A percentile compares a stretch with the other conserved stretches of the same genome.
Evolutionary conservation across 345 rosid genomes (phyloP).

Genomic region (Sonneratia caseolaris): DNA sequence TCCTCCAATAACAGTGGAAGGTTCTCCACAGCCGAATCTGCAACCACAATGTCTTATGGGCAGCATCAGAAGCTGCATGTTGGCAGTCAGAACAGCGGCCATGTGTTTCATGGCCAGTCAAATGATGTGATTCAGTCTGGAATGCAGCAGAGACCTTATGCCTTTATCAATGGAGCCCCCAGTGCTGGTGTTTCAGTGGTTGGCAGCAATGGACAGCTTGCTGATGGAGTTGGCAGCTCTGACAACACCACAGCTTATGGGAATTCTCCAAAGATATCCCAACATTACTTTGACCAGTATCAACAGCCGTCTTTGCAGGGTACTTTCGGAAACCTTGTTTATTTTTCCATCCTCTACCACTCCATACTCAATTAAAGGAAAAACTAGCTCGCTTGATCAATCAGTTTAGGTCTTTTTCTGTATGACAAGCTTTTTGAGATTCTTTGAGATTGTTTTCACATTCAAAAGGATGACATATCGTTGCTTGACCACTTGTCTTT

Average conservation of each 20-base stretch:
- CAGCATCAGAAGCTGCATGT: conserved; percentile 58
- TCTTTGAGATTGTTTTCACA: background rate
- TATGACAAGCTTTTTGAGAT: background rate
- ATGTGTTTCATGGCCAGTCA: conserved; percentile 52
- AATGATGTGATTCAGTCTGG: conserved; percentile 50
- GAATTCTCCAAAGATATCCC: conserved; percentile 49
- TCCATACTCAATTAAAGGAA: background rate
- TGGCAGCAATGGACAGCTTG: conserved; percentile 38
- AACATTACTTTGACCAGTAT: conserved; percentile 58
- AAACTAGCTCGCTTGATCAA: background rate
- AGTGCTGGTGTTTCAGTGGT: conserved; percentile 57
- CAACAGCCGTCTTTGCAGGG: conserved; percentile 60
- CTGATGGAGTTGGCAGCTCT: conserved; percentile 40
- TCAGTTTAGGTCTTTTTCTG: background rate
- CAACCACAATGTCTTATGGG: conserved; percentile 44
- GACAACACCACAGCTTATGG: conserved; percentile 38
- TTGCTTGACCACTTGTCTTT: background rate
- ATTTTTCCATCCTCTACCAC: background rate
- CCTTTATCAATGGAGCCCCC: conserved; percentile 48
- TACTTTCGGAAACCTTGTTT: conserved; percentile 16
- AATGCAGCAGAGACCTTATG: conserved; percentile 62
- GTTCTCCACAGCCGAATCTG: conserved; percentile 56
- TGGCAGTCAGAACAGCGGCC: conserved; percentile 64
- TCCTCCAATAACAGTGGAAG: conserved; percentile 49
- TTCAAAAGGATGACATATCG: background rate